These are phyloP conservation scores for Acanthamoeba polyphaga DNA, from an alignment of 208 protist species.

Conservation along the genomic window DNA sequence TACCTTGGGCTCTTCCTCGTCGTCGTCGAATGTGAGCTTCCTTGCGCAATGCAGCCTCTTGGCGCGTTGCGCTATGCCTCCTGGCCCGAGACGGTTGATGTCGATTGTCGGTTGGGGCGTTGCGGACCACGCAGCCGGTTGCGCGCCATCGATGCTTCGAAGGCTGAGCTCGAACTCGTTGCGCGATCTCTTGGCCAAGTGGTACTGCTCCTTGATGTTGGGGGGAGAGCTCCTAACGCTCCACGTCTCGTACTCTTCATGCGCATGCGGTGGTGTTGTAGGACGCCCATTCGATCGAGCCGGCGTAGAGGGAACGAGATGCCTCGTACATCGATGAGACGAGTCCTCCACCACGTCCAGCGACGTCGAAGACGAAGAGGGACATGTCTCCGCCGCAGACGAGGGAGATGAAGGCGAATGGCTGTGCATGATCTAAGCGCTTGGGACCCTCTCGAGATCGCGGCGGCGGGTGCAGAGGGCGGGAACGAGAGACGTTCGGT, in stretches of 20 bases:
- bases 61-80: not conserved
- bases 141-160: not conserved
- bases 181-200: not conserved
- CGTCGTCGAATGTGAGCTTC: not conserved
- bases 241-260: not conserved
- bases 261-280: not conserved
- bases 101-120: not conserved
- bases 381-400: too few relatives aligned
- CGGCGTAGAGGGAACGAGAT: not conserved
- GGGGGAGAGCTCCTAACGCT: not conserved
- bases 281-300: not conserved
- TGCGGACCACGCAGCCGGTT: not conserved
- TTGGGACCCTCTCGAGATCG: not conserved
- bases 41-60: not conserved
- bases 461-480: not conserved
- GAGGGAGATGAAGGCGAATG: not conserved
- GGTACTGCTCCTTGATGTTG: slow-evolving; percentile 25
- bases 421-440: not conserved
- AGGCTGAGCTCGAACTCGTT: not conserved
- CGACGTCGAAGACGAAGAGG: too few relatives aligned
- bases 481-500: slow-evolving; percentile 35
- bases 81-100: not conserved
- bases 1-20: not conserved
- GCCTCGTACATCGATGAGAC: too few relatives aligned
- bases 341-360: too few relatives aligned